Conservation (phyloP, 331 rosid species). For the Acacia concinna region DNA sequence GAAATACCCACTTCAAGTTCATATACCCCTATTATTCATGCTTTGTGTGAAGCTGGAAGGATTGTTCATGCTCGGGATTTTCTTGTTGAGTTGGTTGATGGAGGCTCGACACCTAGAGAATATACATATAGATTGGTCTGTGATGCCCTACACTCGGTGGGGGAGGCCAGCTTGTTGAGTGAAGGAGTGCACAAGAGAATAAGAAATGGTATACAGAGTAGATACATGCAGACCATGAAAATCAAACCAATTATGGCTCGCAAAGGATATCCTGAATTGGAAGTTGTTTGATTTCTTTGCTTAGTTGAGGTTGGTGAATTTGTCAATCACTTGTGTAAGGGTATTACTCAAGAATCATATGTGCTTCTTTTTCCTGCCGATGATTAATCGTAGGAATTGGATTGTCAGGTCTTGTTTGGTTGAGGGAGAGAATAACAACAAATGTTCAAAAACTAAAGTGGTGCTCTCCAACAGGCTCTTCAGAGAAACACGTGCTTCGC, state of each 20-base stretch:
- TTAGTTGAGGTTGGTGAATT: background rate
- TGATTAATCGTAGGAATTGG: background rate
- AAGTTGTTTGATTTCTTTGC: slow-evolving; percentile 31
- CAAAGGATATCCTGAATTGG: slow-evolving; percentile 49
- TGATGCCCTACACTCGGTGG: slow-evolving; percentile 43
- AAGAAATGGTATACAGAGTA: slow-evolving; percentile 50
- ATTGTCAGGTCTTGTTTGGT: background rate
- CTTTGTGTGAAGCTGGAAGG: slow-evolving; percentile 71
- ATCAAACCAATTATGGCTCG: slow-evolving; percentile 66
- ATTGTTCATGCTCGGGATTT: slow-evolving; percentile 60
- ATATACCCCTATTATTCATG: slow-evolving; percentile 79
- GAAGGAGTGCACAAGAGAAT: slow-evolving; percentile 55
- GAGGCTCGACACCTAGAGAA: slow-evolving; percentile 75
- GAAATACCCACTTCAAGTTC: slow-evolving; percentile 66
- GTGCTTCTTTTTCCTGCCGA: background rate
- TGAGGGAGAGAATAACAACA: background rate
- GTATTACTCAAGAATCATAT: background rate
- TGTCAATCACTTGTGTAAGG: background rate
- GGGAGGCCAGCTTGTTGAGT: slow-evolving; percentile 43
- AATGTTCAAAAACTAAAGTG: background rate
- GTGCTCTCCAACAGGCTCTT: background rate
- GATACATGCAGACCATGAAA: slow-evolving; percentile 52
- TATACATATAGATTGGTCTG: slow-evolving; percentile 70
- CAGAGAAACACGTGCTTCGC: background rate
- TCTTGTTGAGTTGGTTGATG: slow-evolving; percentile 71